Base-by-base conservation (phyloP, 805 yeast species). In the Starmerella apis region DNA sequence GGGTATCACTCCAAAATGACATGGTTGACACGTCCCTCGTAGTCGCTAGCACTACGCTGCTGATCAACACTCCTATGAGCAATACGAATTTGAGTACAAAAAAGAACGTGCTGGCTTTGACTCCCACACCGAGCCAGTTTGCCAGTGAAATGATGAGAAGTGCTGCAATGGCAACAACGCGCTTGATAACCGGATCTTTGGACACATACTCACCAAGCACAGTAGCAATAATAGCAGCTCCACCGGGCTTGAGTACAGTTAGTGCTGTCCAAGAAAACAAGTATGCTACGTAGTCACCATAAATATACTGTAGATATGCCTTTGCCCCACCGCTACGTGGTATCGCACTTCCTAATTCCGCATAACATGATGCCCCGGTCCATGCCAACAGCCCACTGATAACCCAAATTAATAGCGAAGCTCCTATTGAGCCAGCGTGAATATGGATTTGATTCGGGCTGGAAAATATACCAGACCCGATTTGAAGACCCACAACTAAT, bases 381-480 rank as follows among this genome's bases (percentile, higher is more conserved):
- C 71, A 70, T 1, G 71, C 71, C 20, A 69, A 57, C 25, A 68
- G 48, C 1, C 73, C 73, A 6, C 71, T 65, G 4, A 64, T 54
- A 1, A 61, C 48, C 73, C 73, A 69, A 7, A 68, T 65, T 0
- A 65, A 35, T 14, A 69, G 51, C 6, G 72, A 60, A 11, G 65
- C 61, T 3, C 67, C 71, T 0, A 63, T 64, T 2, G 71, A 67
- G 10, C 71, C 71, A 0, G 70, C 67, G 47, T 60, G 61, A 14
- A 60, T 53, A 50, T 63, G 62, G n/a, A 69, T 63, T 49, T 65
- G 65, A 36, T 67, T 65, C 2, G 73, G 73, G 10, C 71, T 67
- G 20, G 72, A 64, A 47, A 70, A 69, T 32, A 69, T 69, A 7
- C 73, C 73, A 2, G 72, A 68, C 8, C 73, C 73, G n/a, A 69